phyloP scores from a whole-genome alignment of 2,329 filamentous ascomycete species.

The Aspergillus floridensis region DNA sequence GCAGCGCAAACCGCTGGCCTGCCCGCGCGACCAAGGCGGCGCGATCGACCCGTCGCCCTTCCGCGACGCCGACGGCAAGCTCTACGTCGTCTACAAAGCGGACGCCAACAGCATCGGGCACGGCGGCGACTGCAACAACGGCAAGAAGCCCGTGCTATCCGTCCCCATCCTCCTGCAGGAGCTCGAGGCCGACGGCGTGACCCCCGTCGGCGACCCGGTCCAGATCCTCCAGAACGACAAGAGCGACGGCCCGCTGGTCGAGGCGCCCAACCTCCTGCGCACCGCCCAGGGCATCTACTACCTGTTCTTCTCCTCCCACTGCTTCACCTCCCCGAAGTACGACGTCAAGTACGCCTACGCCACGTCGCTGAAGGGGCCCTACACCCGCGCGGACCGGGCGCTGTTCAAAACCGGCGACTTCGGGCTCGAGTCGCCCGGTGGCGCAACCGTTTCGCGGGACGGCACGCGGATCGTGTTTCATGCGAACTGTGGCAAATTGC shows the following conservation, averaged over 20 bases:
- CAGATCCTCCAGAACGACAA: conserved; percentile 61
- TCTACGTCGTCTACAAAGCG: conserved; percentile 63
- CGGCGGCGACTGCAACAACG: conserved; percentile 46
- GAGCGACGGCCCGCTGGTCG: conserved; percentile 59
- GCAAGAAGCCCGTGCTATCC: conserved; percentile 30
- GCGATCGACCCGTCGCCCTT: conserved; percentile 63
- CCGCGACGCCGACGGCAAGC: conserved; percentile 50
- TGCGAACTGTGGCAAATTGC: conserved; percentile 22
- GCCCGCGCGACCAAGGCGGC: conserved; percentile 53
- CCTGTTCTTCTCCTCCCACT: conserved; percentile 61
- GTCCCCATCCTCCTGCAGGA: conserved; percentile 41
- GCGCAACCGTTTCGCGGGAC: conserved; percentile 25
- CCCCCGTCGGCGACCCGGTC: conserved; percentile 49
- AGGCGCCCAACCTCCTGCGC: conserved; percentile 54
- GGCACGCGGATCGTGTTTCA: conserved; percentile 32
- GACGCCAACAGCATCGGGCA: conserved; percentile 57
- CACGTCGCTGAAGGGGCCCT: conserved; percentile 34
- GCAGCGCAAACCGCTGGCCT: conserved; percentile 49
- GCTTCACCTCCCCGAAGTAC: conserved; percentile 54
- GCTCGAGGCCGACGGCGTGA: conserved; percentile 48
- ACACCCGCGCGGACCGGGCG: conserved; percentile 29
- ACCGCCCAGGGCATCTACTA: conserved; percentile 48
- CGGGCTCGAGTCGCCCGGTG: conserved; percentile 24
- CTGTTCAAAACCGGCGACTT: conserved; percentile 35
- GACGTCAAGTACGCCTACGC: conserved; percentile 59